Percentiles rank a stretch among this genome's conserved stretches.
Conservation (phyloP, 208 protist species). For the Kentomonas sorsogonicus region DNA sequence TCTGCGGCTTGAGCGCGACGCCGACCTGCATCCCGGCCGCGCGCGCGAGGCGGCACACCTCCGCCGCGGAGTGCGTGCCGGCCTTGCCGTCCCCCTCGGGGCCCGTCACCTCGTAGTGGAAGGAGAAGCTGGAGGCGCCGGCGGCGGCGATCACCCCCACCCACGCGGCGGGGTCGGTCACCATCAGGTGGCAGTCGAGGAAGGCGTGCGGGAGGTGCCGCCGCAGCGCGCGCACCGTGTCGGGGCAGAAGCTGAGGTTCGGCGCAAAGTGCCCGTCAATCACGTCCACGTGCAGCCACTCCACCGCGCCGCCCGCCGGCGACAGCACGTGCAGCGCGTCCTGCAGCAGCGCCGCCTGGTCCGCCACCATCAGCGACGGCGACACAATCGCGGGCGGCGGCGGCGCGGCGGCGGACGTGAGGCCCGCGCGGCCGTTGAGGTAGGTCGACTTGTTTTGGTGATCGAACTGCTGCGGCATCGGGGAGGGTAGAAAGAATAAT, state of each 20-base stretch:
- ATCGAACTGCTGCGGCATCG: slow-evolving; percentile 10
- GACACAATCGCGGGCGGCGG: slow-evolving; percentile 59
- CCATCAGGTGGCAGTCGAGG: slow-evolving; percentile 95
- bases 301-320: slow-evolving; percentile 44
- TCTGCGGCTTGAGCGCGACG: slow-evolving; percentile 94
- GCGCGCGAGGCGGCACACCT: slow-evolving; percentile 65
- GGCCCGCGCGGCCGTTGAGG: slow-evolving; percentile 35
- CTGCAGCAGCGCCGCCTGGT: slow-evolving; percentile 73
- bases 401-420: no score
- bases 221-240: slow-evolving; percentile 86
- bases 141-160: slow-evolving; percentile 76
- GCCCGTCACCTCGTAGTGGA: slow-evolving; percentile 91
- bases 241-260: slow-evolving; percentile 94
- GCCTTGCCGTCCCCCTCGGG: no score
- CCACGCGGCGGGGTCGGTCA: slow-evolving; percentile 85
- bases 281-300: slow-evolving; percentile 97
- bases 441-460: slow-evolving; percentile 37
- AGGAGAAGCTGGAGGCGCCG: slow-evolving; percentile 86
- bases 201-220: slow-evolving; percentile 77
- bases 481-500: slow-evolving; percentile 3
- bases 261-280: slow-evolving; percentile 97
- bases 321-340: slow-evolving; percentile 85
- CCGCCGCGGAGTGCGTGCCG: slow-evolving; percentile 18
- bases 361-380: slow-evolving; percentile 86
- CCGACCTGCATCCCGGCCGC: slow-evolving; percentile 82